Evolutionary conservation across 345 rosid species (phyloP).

Genomic region (Gossypium bickii): DNA sequence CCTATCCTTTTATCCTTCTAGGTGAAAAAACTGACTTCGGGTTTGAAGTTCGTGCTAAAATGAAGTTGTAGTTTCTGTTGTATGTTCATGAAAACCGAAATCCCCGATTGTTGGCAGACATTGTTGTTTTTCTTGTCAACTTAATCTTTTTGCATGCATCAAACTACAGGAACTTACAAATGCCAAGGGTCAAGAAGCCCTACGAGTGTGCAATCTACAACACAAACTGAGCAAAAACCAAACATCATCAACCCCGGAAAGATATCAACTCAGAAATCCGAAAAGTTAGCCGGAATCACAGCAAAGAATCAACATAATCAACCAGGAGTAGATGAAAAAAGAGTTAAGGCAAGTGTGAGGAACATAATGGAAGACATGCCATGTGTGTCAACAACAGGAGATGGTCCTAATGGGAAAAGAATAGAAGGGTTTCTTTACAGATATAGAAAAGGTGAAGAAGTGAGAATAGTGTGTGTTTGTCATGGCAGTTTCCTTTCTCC

Average conservation of each 20-base stretch:
- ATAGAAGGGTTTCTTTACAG: conserved; percentile 79
- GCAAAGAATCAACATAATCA: neutral
- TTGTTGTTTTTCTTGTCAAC: neutral
- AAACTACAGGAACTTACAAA: conserved; percentile 40
- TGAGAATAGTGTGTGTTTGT: conserved; percentile 81
- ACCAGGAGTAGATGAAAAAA: neutral
- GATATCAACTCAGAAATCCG: conserved; percentile 7
- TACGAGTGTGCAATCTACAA: conserved; percentile 28
- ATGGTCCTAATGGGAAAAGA: conserved; percentile 69
- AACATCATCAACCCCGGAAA: conserved; percentile 3
- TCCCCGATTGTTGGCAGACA: neutral
- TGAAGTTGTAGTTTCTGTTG: too few species aligned
- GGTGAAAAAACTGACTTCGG: neutral
- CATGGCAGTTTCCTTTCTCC: conserved; percentile 84
- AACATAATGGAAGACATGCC: conserved; percentile 79
- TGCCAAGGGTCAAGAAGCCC: conserved; percentile 45
- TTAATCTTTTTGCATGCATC: conserved; percentile 2
- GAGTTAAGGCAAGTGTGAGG: conserved; percentile 23
- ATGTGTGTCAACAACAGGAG: conserved; percentile 68
- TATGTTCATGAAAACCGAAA: too few species aligned
- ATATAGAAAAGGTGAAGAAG: conserved; percentile 70
- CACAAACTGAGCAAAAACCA: conserved; percentile 28
- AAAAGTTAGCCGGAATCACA: neutral
- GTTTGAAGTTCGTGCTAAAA: too few species aligned
- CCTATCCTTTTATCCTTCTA: neutral